These are phyloP conservation scores for Aspergillus kassunensis DNA, from an alignment of 495 filamentous ascomycete genomes.

Conservation along the genomic window DNA sequence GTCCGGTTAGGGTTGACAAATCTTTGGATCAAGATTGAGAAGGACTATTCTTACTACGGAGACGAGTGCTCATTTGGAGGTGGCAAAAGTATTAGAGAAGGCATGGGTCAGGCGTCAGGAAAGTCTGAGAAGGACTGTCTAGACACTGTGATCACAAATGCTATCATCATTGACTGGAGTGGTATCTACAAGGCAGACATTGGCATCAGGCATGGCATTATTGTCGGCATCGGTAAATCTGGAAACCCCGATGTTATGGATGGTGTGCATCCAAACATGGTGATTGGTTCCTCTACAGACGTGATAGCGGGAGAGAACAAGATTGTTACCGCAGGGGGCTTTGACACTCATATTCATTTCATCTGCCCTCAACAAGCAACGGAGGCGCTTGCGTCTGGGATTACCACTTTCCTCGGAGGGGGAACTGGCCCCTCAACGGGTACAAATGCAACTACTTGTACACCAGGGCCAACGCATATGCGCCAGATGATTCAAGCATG, in stretches of 20 bases:
- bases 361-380: slow-evolving; percentile 94
- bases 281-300: slow-evolving; percentile 88
- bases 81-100: slow-evolving; percentile 90
- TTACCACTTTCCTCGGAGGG: slow-evolving; percentile 90
- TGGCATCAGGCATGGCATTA: slow-evolving; percentile 83
- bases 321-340: slow-evolving; percentile 88
- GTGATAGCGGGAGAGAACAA: slow-evolving; percentile 93
- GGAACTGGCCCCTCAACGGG: slow-evolving; percentile 96
- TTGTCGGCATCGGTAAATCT: slow-evolving; percentile 90
- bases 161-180: slow-evolving; percentile 83
- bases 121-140: slow-evolving; percentile 64
- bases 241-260: slow-evolving; percentile 98
- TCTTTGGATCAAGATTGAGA: slow-evolving; percentile 90
- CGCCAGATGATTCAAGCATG: slow-evolving; percentile 90
- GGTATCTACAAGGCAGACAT: slow-evolving; percentile 98
- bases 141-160: slow-evolving; percentile 90
- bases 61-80: slow-evolving; percentile 97
- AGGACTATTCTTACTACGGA: slow-evolving; percentile 77
- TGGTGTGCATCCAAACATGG: slow-evolving; percentile 70
- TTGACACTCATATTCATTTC: slow-evolving; percentile 93
- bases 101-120: slow-evolving; percentile 91
- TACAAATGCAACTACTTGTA: slow-evolving; percentile 93
- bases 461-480: slow-evolving; percentile 78
- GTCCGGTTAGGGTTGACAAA: slow-evolving; percentile 81
- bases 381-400: slow-evolving; percentile 80